Percentiles rank a stretch among this genome's conserved stretches.
phyloP scores from a whole-genome alignment of 129 eudicot species.

The Smallanthus sonchifolius region DNA sequence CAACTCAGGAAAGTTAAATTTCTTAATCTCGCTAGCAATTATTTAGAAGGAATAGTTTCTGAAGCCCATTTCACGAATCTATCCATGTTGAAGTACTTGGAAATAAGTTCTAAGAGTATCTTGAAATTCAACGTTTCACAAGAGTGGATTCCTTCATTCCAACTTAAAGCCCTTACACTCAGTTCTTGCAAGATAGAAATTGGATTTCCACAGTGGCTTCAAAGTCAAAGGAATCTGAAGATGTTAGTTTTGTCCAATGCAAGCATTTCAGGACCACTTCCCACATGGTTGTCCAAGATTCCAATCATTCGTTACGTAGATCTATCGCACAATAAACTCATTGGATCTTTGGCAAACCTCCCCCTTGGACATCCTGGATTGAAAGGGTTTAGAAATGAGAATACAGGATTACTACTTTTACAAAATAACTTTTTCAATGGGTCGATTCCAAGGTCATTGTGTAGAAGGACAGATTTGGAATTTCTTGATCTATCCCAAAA shows the following conservation, averaged over 20 bases:
- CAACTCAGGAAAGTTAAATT: not conserved
- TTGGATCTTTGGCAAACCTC: constrained; percentile 3
- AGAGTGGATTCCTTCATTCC: constrained; percentile 15
- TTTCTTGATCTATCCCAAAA: constrained; percentile 26
- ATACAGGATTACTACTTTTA: not conserved
- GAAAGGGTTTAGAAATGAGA: not conserved
- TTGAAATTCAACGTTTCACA: not conserved
- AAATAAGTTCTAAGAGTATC: not conserved
- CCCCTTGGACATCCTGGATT: not conserved
- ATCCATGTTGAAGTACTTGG: not conserved
- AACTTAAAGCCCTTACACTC: not conserved
- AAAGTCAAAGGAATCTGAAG: constrained; percentile 7
- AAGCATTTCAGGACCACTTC: constrained; percentile 16
- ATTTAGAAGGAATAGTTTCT: not conserved
- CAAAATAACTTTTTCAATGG: constrained; percentile 20
- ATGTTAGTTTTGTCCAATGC: constrained; percentile 5
- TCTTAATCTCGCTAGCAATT: not conserved
- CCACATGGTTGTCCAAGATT: not conserved
- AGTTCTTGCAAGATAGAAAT: constrained; percentile 4
- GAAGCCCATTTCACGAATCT: constrained; percentile 10
- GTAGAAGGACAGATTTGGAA: not conserved
- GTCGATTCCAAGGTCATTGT: constrained; percentile 7
- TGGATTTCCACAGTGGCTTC: constrained; percentile 28
- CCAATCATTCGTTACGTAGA: not conserved
- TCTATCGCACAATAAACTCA: constrained; percentile 18